Conservation (phyloP, 2,329 filamentous ascomycete genomes). For the Hypoxylon rubiginosum region DNA sequence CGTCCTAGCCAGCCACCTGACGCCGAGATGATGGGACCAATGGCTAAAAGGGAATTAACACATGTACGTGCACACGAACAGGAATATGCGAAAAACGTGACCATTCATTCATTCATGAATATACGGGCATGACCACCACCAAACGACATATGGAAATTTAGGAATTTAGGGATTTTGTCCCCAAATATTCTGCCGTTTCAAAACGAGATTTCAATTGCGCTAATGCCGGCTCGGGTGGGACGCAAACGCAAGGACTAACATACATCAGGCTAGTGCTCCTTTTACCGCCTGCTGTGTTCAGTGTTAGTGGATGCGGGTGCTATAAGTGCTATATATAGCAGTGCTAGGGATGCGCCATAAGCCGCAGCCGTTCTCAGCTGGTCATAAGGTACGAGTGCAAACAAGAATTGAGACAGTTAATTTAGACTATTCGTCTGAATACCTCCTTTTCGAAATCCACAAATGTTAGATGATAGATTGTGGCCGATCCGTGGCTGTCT, state of each 20-base stretch:
- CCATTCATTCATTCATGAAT: neutral
- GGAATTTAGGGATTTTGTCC: neutral
- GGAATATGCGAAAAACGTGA: too few species aligned
- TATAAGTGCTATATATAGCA: neutral
- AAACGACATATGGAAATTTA: too few species aligned
- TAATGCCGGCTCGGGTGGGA: neutral
- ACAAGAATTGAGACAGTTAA: neutral
- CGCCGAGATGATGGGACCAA: neutral
- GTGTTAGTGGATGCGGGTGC: neutral
- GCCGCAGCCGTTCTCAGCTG: neutral
- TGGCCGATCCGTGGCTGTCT: too few species aligned
- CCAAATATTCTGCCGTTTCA: neutral
- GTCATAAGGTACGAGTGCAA: neutral
- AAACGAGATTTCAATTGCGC: conserved; percentile 1
- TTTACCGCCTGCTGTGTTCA: neutral
- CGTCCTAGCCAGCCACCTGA: conserved; percentile 21
- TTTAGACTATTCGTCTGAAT: neutral
- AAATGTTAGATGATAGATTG: too few species aligned
- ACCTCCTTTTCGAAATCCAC: too few species aligned
- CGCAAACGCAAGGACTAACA: neutral
- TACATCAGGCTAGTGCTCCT: neutral
- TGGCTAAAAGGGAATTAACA: neutral
- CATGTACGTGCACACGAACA: neutral
- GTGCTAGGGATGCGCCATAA: neutral
- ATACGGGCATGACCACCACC: neutral